Percentiles rank a stretch among this genome's conserved stretches.
Conservation (phyloP, 345 rosid species). For the Murraya koenigii region DNA sequence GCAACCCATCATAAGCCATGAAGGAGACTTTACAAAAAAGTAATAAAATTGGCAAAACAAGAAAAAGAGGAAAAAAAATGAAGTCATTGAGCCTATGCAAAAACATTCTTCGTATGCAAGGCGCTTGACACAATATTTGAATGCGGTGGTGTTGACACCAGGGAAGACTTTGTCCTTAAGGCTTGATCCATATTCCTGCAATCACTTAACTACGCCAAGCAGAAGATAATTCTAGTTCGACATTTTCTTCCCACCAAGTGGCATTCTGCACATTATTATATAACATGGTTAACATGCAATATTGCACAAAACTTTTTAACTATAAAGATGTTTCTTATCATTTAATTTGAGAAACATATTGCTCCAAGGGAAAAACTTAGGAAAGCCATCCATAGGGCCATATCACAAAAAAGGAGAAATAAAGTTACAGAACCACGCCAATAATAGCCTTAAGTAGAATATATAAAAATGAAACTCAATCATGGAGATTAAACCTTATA, state of each 20-base stretch:
- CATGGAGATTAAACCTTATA: constrained; percentile 53
- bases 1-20: no score
- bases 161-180: not conserved
- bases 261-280: constrained; percentile 48
- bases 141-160: no score
- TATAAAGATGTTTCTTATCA: not conserved
- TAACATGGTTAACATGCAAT: constrained; percentile 5
- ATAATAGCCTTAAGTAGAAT: not conserved
- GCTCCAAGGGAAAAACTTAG: not conserved
- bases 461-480: not conserved
- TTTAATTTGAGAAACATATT: not conserved
- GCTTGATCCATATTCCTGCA: not conserved
- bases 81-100: not conserved
- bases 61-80: not conserved
- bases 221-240: constrained; percentile 71
- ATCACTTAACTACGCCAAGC: constrained; percentile 73
- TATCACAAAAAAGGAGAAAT: not conserved
- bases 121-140: no score
- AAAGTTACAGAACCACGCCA: not conserved
- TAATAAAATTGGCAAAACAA: not conserved
- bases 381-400: not conserved
- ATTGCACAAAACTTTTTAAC: not conserved
- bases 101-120: no score
- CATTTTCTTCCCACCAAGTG: constrained; percentile 98
- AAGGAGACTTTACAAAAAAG: not conserved